phyloP scores from a whole-genome alignment of 2,329 filamentous ascomycete genomes.

The Pseudocercospora vitis region DNA sequence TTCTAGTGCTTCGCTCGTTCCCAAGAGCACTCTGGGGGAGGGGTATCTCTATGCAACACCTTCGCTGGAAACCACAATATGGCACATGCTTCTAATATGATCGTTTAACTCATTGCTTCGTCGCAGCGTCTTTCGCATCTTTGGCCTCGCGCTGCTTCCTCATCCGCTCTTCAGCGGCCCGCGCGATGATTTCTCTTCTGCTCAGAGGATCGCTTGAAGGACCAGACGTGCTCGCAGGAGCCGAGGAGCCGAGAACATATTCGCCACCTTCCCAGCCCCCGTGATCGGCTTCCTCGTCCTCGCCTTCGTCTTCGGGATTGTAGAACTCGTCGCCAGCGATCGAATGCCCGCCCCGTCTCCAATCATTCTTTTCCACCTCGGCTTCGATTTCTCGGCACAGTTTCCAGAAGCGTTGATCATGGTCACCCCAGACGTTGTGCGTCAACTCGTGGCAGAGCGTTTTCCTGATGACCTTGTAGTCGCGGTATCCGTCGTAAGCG shows the following conservation, averaged over 20 bases:
- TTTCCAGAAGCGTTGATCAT: conserved; percentile 87
- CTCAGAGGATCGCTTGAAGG: conserved; percentile 54
- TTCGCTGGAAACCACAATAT: background rate
- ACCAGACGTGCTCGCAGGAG: conserved; percentile 20
- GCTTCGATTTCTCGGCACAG: conserved; percentile 82
- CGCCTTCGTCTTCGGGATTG: conserved; percentile 48
- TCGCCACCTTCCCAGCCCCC: conserved; percentile 77
- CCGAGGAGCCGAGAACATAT: conserved; percentile 57
- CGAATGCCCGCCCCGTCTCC: conserved; percentile 67
- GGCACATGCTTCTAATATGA: background rate
- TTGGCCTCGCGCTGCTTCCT: conserved; percentile 46
- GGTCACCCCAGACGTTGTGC: conserved; percentile 83
- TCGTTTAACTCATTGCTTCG: conserved; percentile 1
- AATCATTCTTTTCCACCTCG: conserved; percentile 80
- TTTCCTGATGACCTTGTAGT: conserved; percentile 86
- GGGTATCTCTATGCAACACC: conserved; percentile 6
- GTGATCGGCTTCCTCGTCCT: conserved; percentile 59
- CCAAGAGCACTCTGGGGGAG: background rate
- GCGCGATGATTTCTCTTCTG: conserved; percentile 72
- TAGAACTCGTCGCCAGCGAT: conserved; percentile 61
- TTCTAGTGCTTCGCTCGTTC: background rate
- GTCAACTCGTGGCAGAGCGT: conserved; percentile 94
- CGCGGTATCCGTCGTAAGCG: conserved; percentile 87
- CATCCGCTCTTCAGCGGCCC: conserved; percentile 68
- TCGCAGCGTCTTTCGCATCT: conserved; percentile 39